Conservation (phyloP, 2,329 filamentous ascomycete genomes). For the Colletotrichum endophyticum region DNA sequence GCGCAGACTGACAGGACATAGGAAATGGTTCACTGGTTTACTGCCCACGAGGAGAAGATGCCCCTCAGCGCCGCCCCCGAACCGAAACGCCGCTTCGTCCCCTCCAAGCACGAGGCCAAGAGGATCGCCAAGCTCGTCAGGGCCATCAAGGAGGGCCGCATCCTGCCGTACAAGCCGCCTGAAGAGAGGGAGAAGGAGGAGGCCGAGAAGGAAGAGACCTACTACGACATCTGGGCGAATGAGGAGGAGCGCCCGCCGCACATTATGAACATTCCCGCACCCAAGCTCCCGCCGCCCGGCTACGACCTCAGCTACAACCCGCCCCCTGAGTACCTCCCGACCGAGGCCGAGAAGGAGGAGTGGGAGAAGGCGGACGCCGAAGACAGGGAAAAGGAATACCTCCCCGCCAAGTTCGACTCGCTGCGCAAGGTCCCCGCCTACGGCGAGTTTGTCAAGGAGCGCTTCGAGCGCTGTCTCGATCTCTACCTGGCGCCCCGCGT, state of each 20-base stretch:
- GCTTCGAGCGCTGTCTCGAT: slow-evolving; percentile 94
- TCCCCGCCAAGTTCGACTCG: slow-evolving; percentile 82
- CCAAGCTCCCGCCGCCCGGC: slow-evolving; percentile 89
- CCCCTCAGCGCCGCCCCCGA: slow-evolving; percentile 93
- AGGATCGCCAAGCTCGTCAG: slow-evolving; percentile 96
- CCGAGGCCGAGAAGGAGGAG: slow-evolving; percentile 78
- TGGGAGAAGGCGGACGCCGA: slow-evolving; percentile 91
- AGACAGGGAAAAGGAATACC: slow-evolving; percentile 86
- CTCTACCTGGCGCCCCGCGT: slow-evolving; percentile 93
- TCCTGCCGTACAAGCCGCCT: slow-evolving; percentile 85
- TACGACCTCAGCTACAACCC: slow-evolving; percentile 98
- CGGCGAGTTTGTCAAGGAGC: slow-evolving; percentile 87
- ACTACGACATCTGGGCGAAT: slow-evolving; percentile 95
- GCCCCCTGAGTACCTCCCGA: slow-evolving; percentile 90
- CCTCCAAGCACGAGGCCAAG: slow-evolving; percentile 96
- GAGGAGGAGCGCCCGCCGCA: slow-evolving; percentile 84
- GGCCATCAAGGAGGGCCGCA: slow-evolving; percentile 92
- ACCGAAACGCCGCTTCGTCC: slow-evolving; percentile 92
- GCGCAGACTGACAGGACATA: slow-evolving; percentile 35
- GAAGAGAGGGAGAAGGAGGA: slow-evolving; percentile 72
- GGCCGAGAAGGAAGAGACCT: slow-evolving; percentile 71
- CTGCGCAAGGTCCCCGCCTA: slow-evolving; percentile 93
- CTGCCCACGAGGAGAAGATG: slow-evolving; percentile 89
- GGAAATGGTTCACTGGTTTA: slow-evolving; percentile 94
- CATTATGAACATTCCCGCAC: slow-evolving; percentile 92